Evolutionary conservation across 2,329 filamentous ascomycete species (phyloP).

Genomic region (Lachnellula cervina): DNA sequence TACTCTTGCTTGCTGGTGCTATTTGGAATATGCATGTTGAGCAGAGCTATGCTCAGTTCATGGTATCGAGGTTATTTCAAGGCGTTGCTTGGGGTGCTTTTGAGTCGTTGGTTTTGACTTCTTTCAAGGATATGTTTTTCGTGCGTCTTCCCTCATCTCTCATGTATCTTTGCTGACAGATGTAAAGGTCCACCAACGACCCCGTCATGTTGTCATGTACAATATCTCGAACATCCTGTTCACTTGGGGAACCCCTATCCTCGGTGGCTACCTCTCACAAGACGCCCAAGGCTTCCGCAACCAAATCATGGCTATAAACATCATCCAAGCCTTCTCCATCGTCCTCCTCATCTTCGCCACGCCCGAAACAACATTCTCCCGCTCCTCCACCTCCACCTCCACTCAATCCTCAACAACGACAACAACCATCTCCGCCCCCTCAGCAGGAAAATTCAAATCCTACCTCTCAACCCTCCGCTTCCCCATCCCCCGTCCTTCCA

Average conservation of each 20-base stretch:
- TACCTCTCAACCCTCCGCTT: slow-evolving; percentile 17
- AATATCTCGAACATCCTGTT: slow-evolving; percentile 41
- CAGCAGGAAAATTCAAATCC: slow-evolving; percentile 6
- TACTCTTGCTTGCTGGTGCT: slow-evolving; percentile 44
- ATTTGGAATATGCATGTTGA: slow-evolving; percentile 46
- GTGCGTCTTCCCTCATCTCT: slow-evolving; percentile 35
- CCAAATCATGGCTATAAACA: slow-evolving; percentile 48
- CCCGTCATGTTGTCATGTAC: slow-evolving; percentile 41
- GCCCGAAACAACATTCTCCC: slow-evolving; percentile 50
- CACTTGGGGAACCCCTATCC: slow-evolving; percentile 50
- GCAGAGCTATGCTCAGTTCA: slow-evolving; percentile 40
- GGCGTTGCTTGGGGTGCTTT: slow-evolving; percentile 56
- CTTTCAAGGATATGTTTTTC: slow-evolving; percentile 54
- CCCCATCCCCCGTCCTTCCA: slow-evolving; percentile 10
- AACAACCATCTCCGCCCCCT: slow-evolving; percentile 3
- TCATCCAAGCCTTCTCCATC: slow-evolving; percentile 43
- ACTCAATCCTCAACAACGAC: background rate
- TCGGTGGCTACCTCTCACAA: slow-evolving; percentile 46
- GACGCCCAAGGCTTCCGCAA: slow-evolving; percentile 38
- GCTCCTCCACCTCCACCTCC: slow-evolving; percentile 24
- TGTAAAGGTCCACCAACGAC: slow-evolving; percentile 50
- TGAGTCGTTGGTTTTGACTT: slow-evolving; percentile 47
- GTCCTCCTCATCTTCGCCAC: slow-evolving; percentile 43
- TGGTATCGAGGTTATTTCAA: slow-evolving; percentile 50
- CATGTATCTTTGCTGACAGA: slow-evolving; percentile 20